Percentiles rank a stretch among this genome's conserved stretches.
These are phyloP conservation scores for Aspergillus sergii DNA, from an alignment of 2,329 filamentous ascomycete species.

Conservation along the genomic window DNA sequence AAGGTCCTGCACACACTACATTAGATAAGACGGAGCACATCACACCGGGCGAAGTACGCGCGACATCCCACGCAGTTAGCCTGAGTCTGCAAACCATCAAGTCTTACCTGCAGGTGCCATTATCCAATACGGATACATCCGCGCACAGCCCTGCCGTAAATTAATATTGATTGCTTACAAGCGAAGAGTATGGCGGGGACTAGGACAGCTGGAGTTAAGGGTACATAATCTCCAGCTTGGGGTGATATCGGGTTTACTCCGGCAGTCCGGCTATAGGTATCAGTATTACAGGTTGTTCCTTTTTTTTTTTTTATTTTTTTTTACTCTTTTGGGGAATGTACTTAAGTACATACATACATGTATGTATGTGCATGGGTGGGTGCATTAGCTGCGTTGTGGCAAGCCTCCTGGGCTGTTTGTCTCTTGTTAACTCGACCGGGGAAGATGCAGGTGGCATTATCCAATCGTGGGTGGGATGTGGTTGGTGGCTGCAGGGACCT, in stretches of 20 bases:
- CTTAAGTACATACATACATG: background rate
- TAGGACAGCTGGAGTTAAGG: background rate
- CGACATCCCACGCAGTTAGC: slow-evolving; percentile 1
- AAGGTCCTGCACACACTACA: background rate
- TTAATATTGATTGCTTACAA: background rate
- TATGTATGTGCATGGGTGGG: background rate
- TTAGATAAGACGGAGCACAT: slow-evolving; percentile 11
- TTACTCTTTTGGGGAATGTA: background rate
- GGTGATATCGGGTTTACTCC: slow-evolving; percentile 8
- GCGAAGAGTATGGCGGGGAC: background rate
- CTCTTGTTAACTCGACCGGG: background rate
- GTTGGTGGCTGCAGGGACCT: slow-evolving; percentile 5
- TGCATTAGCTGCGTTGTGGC: background rate
- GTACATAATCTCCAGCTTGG: background rate
- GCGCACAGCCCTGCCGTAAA: slow-evolving; percentile 4
- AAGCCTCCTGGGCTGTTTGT: background rate
- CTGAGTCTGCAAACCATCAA: background rate
- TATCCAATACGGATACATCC: background rate
- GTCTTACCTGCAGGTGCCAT: slow-evolving; percentile 5
- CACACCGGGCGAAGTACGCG: slow-evolving; percentile 6
- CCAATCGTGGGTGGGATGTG: background rate
- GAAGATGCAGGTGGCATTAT: background rate
- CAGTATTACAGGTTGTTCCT: background rate
- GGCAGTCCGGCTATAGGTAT: background rate
- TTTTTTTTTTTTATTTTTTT: background rate